Base-by-base conservation (phyloP, 495 filamentous ascomycete species). In the Penicillium ucsense region DNA sequence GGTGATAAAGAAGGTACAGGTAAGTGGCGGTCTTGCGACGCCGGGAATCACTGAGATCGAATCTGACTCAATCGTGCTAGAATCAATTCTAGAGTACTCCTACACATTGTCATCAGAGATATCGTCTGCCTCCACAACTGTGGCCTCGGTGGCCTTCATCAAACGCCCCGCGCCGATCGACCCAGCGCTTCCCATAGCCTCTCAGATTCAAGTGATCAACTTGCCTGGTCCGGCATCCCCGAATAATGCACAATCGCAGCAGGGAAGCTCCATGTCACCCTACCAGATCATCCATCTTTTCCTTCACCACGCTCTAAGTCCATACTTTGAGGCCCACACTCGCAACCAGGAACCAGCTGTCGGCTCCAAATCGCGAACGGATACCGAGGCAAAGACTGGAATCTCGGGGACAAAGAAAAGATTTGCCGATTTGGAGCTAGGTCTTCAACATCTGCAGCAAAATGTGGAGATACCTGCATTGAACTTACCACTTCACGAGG, bases 391-490 rank as follows among this genome's bases (percentile, higher is more conserved):
- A 11, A 92, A 94, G 73, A 94, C 87, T 10, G 91, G 91, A 37
- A 88, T 99, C 53, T 86, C 92, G n/a, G 88, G 89, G 6, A 88
- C 92, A 30, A 96, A 94, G 74, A 94, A 94, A 76, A 88, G 86
- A 61, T 79, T 95, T 62, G 90, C 89, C 9, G 94, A 99, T 56
- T 72, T 99, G 51, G 91, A 94, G 61, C 72, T 94, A 46, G 90
- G 83, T 49, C 75, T 99, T 47, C 72, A 86, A 49, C 89, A 97
- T 59, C 75, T 97, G 38, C 91, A 95, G 66, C 90, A 96, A 59
- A 96, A 97, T 74, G 87, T 94, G 45, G 92, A 99, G 65, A 96
- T 99, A 39, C 94, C 94, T 10, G 88, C 89, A 48, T 71, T 96
- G 29, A 83, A 83, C 3, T 73, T 99, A 43, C 81, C 86, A 2